These are phyloP conservation scores for Boletellus deceptivus DNA, from an alignment of 1,284 basidiomycete species.

Conservation along the genomic window DNA sequence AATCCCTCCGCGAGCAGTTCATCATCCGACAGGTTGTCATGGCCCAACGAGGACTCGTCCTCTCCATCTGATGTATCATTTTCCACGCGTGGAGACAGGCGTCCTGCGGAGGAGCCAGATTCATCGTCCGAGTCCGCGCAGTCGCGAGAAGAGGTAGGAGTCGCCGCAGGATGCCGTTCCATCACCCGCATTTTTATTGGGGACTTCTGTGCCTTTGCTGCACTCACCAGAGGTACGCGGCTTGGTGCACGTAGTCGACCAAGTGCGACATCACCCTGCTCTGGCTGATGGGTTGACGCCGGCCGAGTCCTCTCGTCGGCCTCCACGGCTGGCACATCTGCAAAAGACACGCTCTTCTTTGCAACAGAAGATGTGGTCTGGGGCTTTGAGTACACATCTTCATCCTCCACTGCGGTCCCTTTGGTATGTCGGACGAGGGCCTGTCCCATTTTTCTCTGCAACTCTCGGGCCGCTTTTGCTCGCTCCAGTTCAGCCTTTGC, in stretches of 20 bases:
- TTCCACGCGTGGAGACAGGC: slow-evolving; percentile 25
- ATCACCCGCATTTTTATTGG: slow-evolving; percentile 70
- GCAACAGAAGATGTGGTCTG: slow-evolving; percentile 28
- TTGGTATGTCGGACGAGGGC: slow-evolving; percentile 53
- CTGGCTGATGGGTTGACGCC: slow-evolving; percentile 14
- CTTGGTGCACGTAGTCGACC: slow-evolving; percentile 44
- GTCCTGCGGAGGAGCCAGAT: slow-evolving; percentile 34
- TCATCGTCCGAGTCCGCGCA: slow-evolving; percentile 51
- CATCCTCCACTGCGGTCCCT: slow-evolving; percentile 42
- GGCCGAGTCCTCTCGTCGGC: slow-evolving; percentile 3
- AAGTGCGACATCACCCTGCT: slow-evolving; percentile 57
- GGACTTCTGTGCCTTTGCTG: slow-evolving; percentile 38
- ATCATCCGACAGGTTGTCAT: slow-evolving; percentile 28
- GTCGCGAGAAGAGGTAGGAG: slow-evolving; percentile 19
- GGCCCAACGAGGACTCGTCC: slow-evolving; percentile 17
- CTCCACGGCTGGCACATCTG: slow-evolving; percentile 36
- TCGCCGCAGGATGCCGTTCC: slow-evolving; percentile 48
- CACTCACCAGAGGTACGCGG: slow-evolving; percentile 40
- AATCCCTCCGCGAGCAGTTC: slow-evolving; percentile 44
- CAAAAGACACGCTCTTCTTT: slow-evolving; percentile 69
- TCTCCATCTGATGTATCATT: slow-evolving; percentile 7
- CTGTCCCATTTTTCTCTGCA: slow-evolving; percentile 76
- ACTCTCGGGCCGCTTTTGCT: slow-evolving; percentile 52
- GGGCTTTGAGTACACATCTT: slow-evolving; percentile 15
- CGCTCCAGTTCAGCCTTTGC: slow-evolving; percentile 51